Conservation (phyloP, 1,284 basidiomycete genomes). For the Cystobasidium pallidum region DNA sequence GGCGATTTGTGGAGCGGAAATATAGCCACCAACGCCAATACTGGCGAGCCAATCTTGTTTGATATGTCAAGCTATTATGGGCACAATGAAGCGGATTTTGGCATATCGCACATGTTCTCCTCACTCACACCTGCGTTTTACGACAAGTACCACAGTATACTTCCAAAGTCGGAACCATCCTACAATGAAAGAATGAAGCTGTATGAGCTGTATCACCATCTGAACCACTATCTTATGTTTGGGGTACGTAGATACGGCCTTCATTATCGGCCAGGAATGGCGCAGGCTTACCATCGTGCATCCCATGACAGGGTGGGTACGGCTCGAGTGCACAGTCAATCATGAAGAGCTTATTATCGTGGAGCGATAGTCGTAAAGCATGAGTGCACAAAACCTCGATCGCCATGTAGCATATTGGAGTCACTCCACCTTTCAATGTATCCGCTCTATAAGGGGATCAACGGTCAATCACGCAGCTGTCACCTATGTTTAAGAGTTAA, state of each 20-base stretch:
- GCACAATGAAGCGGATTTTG: conserved; percentile 83
- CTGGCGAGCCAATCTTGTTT: conserved; percentile 70
- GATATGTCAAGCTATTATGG: conserved; percentile 83
- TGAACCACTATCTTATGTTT: conserved; percentile 65
- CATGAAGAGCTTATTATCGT: conserved; percentile 21
- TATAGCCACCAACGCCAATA: conserved; percentile 60
- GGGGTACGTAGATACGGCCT: conserved; percentile 35
- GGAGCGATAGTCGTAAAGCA: conserved; percentile 1
- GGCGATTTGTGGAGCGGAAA: conserved; percentile 75
- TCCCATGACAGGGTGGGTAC: conserved; percentile 10
- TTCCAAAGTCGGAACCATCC: conserved; percentile 72
- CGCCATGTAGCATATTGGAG: neutral
- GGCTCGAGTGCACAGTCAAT: conserved; percentile 16
- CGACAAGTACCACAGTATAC: conserved; percentile 69
- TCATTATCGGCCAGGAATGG: neutral
- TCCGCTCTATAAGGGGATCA: too few relatives aligned
- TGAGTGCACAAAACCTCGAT: too few relatives aligned
- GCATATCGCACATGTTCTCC: conserved; percentile 81
- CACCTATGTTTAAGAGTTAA: too few relatives aligned
- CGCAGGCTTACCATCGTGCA: neutral
- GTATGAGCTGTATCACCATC: conserved; percentile 84
- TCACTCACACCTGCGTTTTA: conserved; percentile 73
- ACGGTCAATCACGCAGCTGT: too few relatives aligned
- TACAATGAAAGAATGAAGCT: conserved; percentile 71
- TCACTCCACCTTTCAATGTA: too few relatives aligned